Evolutionary conservation across 768 basidiomycete species (phyloP).

Genomic region (Gymnopilus dilepis): DNA sequence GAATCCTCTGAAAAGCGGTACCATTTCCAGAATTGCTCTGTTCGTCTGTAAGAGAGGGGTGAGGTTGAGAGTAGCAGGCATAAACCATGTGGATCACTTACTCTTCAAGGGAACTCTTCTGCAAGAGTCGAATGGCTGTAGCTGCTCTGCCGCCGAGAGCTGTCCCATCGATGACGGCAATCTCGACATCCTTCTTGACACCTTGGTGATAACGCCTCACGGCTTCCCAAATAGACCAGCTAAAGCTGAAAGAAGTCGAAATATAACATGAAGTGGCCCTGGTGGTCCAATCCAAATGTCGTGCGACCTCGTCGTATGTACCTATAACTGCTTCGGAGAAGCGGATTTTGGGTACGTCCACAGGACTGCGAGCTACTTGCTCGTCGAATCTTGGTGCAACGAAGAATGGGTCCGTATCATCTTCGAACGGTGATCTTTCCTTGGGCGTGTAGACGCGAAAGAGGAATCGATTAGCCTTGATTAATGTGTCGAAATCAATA

Average conservation of each 20-base stretch:
- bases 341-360: conserved; percentile 34
- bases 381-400: conserved; percentile 70
- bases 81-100: conserved; percentile 39
- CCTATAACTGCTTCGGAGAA: conserved; percentile 36
- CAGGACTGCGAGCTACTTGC: conserved; percentile 42
- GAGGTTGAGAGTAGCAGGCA: conserved; percentile 9
- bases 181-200: conserved; percentile 77
- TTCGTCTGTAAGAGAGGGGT: conserved; percentile 47
- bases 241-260: conserved; percentile 80
- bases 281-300: conserved; percentile 83
- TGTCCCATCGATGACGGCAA: conserved; percentile 77
- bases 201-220: conserved; percentile 73
- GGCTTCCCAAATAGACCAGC: conserved; percentile 85
- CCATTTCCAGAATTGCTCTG: conserved; percentile 76
- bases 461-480: conserved; percentile 71
- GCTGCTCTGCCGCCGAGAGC: conserved; percentile 61
- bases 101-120: conserved; percentile 58
- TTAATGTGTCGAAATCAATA: conserved; percentile 63
- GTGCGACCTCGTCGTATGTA: conserved; percentile 67
- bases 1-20: conserved; percentile 76
- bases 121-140: conserved; percentile 69
- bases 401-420: conserved; percentile 66
- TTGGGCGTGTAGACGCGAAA: conserved; percentile 84
- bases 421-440: conserved; percentile 55
- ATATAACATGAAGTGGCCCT: conserved; percentile 70